A percentile compares a stretch with the other conserved stretches of the same genome.
These are phyloP conservation scores for Pichia eremophila DNA, from an alignment of 805 yeast species.

Conservation along the genomic window DNA sequence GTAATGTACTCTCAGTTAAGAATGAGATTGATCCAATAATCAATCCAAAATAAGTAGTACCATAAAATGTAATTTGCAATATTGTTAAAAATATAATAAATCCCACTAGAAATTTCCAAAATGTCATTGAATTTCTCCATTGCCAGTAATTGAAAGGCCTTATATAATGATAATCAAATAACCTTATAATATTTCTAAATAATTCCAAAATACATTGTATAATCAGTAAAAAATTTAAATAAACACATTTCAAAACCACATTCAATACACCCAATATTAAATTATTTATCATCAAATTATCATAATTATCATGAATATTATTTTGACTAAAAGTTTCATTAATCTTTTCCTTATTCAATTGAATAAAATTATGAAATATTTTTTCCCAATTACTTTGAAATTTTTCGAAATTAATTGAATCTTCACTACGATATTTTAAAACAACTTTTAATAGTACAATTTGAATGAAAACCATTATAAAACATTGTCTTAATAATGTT, in stretches of 20 bases:
- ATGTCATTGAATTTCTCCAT: constrained; percentile 38
- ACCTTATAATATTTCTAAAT: constrained; percentile 36
- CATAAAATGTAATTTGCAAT: constrained; percentile 17
- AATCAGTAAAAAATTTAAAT: constrained; percentile 11
- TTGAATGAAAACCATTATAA: constrained; percentile 82
- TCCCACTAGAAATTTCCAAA: constrained; percentile 36
- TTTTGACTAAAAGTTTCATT: constrained; percentile 9
- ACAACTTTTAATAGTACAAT: constrained; percentile 53
- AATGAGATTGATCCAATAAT: constrained; percentile 31
- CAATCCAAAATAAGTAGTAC: constrained; percentile 22
- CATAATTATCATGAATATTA: not conserved
- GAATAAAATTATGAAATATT: constrained; percentile 22
- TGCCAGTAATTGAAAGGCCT: constrained; percentile 77
- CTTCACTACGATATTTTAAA: constrained; percentile 43
- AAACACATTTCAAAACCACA: constrained; percentile 8
- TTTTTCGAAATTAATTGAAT: constrained; percentile 29
- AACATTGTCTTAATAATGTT: constrained; percentile 68
- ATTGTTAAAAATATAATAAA: constrained; percentile 25
- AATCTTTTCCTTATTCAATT: constrained; percentile 12
- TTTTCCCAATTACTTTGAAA: constrained; percentile 21
- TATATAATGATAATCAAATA: constrained; percentile 61
- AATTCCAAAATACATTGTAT: constrained; percentile 12
- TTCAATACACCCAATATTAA: constrained; percentile 6
- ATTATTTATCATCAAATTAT: not conserved
- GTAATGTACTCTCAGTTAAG: constrained; percentile 61